phyloP scores from a whole-genome alignment of 495 filamentous ascomycete species.

The Daldinia concentrica region DNA sequence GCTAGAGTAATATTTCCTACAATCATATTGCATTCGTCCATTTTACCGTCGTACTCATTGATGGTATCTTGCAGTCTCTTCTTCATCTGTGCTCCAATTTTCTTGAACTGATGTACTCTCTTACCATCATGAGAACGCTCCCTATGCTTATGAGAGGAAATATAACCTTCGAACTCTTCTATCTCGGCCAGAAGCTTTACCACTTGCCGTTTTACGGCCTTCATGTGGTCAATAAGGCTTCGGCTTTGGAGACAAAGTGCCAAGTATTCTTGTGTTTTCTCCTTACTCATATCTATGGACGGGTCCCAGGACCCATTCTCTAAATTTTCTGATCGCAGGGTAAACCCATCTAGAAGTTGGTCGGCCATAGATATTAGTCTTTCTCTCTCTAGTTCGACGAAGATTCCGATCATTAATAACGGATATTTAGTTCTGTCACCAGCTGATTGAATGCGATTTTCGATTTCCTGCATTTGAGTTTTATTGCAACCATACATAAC shows the following conservation, averaged over 20 bases:
- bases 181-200: constrained; percentile 22
- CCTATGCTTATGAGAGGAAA: not conserved
- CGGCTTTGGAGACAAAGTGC: constrained; percentile 25
- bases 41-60: constrained; percentile 38
- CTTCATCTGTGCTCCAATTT: constrained; percentile 24
- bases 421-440: not conserved
- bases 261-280: constrained; percentile 31
- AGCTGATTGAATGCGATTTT: not conserved
- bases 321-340: constrained; percentile 8
- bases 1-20: constrained; percentile 33
- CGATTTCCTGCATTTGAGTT: constrained; percentile 5
- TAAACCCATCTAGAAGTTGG: not conserved
- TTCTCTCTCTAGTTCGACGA: not conserved
- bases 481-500: constrained; percentile 34
- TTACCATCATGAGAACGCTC: not conserved
- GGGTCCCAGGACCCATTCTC: constrained; percentile 14
- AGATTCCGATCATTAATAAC: not conserved
- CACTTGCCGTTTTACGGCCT: constrained; percentile 28
- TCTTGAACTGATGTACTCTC: constrained; percentile 15
- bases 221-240: constrained; percentile 26
- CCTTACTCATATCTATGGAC: constrained; percentile 26
- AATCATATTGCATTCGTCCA: constrained; percentile 39
- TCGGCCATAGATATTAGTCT: not conserved
- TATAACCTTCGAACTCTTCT: constrained; percentile 22
- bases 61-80: constrained; percentile 36